These are phyloP conservation scores for Penicillium coprophilum DNA, from an alignment of 495 filamentous ascomycete genomes.

Conservation along the genomic window DNA sequence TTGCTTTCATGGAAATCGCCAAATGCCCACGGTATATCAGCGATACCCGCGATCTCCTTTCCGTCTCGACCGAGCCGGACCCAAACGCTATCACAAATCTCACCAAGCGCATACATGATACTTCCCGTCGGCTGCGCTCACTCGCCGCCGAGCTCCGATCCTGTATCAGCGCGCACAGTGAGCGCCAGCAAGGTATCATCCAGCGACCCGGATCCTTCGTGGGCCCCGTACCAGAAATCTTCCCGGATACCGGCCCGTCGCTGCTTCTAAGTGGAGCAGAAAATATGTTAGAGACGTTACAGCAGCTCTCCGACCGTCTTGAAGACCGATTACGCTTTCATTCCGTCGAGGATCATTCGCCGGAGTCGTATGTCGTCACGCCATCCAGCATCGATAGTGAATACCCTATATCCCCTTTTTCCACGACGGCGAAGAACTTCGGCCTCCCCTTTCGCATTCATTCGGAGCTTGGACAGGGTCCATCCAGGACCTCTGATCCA, in stretches of 20 bases:
- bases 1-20: constrained; percentile 32
- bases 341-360: constrained; percentile 19
- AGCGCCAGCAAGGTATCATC: constrained; percentile 30
- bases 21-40: constrained; percentile 36
- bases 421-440: constrained; percentile 1
- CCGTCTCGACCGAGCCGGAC: not conserved
- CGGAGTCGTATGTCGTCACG: constrained; percentile 9
- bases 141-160: constrained; percentile 21
- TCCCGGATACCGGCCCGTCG: constrained; percentile 32
- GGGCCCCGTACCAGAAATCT: constrained; percentile 26
- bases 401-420: constrained; percentile 9
- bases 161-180: constrained; percentile 26
- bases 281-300: constrained; percentile 21
- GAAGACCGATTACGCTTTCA: constrained; percentile 17
- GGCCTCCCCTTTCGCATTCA: constrained; percentile 30
- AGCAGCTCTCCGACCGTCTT: constrained; percentile 17
- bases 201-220: constrained; percentile 24
- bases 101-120: constrained; percentile 23
- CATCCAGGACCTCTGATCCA: constrained; percentile 21
- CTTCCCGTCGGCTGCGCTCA: constrained; percentile 13
- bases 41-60: constrained; percentile 25
- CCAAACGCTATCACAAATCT: constrained; percentile 9
- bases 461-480: constrained; percentile 32
- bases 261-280: constrained; percentile 29
- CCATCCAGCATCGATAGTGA: constrained; percentile 16